These are phyloP conservation scores for Lathyrus tuberosus DNA, from an alignment of 306 rosid genomes.

Conservation along the genomic window DNA sequence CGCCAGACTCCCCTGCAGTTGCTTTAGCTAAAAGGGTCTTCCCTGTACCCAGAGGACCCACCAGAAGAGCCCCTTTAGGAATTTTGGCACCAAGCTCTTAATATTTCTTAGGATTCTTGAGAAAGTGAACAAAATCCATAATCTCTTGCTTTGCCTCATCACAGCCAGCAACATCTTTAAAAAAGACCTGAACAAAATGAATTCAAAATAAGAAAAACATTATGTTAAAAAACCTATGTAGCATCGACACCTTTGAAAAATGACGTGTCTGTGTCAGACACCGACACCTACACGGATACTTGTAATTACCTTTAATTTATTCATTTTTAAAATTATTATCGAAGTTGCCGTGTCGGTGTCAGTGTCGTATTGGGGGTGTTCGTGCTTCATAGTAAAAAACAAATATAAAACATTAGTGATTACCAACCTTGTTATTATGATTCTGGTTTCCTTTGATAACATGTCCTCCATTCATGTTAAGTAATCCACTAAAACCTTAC, in stretches of 20 bases:
- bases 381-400: too few species aligned
- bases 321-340: too few species aligned
- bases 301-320: too few species aligned
- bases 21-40: slow-evolving; percentile 97
- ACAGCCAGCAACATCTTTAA: slow-evolving; percentile 96
- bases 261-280: too few species aligned
- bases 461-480: slow-evolving; percentile 84
- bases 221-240: too few species aligned
- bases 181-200: slow-evolving; percentile 56
- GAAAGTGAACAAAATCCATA: slow-evolving; percentile 96
- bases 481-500: slow-evolving; percentile 84
- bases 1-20: slow-evolving; percentile 95
- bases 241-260: too few species aligned
- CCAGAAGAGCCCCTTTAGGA: slow-evolving; percentile 94
- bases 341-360: too few species aligned
- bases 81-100: slow-evolving; percentile 94
- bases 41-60: slow-evolving; percentile 98
- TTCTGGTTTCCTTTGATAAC: slow-evolving; percentile 80
- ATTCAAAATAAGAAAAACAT: neutral
- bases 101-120: slow-evolving; percentile 87
- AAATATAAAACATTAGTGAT: too few species aligned
- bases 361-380: too few species aligned
- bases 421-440: slow-evolving; percentile 75
- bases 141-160: slow-evolving; percentile 96
- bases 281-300: too few species aligned